phyloP scores from a whole-genome alignment of 2,329 filamentous ascomycete species.

The Fusarium sp. region DNA sequence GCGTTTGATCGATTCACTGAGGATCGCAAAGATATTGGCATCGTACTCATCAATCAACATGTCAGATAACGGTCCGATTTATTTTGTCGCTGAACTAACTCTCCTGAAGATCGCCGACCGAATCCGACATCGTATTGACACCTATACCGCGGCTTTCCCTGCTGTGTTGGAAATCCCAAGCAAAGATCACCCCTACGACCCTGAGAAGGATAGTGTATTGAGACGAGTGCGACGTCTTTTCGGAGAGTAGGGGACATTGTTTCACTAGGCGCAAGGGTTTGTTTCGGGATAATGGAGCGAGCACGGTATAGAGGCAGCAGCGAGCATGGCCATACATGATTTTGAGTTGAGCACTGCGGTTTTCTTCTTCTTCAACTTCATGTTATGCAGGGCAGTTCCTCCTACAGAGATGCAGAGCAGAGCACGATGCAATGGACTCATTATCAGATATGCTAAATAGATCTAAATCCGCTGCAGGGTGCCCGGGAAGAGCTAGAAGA shows the following conservation, averaged over 20 bases:
- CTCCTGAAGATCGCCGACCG: constrained; percentile 81
- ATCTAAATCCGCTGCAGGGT: constrained; percentile 38
- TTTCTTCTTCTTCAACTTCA: constrained; percentile 1
- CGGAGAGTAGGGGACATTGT: constrained; percentile 65
- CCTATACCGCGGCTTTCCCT: constrained; percentile 95
- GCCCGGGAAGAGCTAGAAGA: constrained; percentile 32
- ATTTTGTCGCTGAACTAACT: constrained; percentile 27
- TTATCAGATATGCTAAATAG: constrained; percentile 32
- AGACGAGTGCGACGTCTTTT: constrained; percentile 78
- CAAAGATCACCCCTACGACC: constrained; percentile 99
- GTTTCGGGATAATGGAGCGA: constrained; percentile 4
- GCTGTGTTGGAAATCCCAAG: constrained; percentile 95
- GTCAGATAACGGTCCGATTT: constrained; percentile 60
- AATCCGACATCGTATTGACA: constrained; percentile 90
- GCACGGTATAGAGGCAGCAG: neutral
- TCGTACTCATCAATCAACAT: constrained; percentile 97
- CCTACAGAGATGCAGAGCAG: constrained; percentile 3
- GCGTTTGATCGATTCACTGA: constrained; percentile 90
- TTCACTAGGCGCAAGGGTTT: constrained; percentile 1
- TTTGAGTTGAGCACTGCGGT: constrained; percentile 2
- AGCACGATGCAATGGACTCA: constrained; percentile 17
- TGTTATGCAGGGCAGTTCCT: constrained; percentile 1
- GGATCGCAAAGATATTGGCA: constrained; percentile 94
- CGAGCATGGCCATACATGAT: neutral
- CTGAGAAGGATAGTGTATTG: constrained; percentile 97